Base-by-base conservation (phyloP, 2,329 filamentous ascomycete species). In the Fusarium caatingaense region DNA sequence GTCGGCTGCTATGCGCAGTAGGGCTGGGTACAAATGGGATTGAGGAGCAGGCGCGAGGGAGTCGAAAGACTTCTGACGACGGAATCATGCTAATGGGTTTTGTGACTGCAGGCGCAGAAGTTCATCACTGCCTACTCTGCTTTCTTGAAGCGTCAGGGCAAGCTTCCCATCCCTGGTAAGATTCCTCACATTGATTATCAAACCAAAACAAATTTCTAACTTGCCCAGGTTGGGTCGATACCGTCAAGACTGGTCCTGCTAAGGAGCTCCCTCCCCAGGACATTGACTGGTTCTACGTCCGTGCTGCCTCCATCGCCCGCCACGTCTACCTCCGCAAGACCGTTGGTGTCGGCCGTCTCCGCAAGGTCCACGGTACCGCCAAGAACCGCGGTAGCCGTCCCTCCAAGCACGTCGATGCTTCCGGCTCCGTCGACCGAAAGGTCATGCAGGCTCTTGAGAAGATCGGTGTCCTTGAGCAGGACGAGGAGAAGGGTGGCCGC, bases 301-400 rank as follows among this genome's bases (percentile, higher is more conserved):
- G 96, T 82, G 94, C 95, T 79, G 96, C 96, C 78, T 91, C 95
- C 76, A 92, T 99, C 82, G 96, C 96, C 80, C 94, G 94, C 82
- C 95, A 98, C 89, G 91, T 99, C 88, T 99, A 99, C 90, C 89
- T 99, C 84, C 93, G 96, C 88, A 99, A 99, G 90, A 98, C 94
- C 72, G 94, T 99, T 82, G 96, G 96, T 89, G 93, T 99, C 78
- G 96, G 96, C 86, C 94, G 96, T 82, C 91, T 99, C 78, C 92
- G 95, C 85, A 97, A 97, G 88, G 92, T 92, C 75, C 96, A 99
- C 90, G 96, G 94, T 79, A 92, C 90, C 78, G 92, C 92, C 88
- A 98, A 97, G 91, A 99, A 98, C 92, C 94, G 96, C 78, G 96
- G 96, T 79, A 90, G 90, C 78, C 90, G 92, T 77, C 96, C 96